phyloP scores from a whole-genome alignment of 2,329 filamentous ascomycete genomes.

The Pseudocercospora fijiensis region DNA sequence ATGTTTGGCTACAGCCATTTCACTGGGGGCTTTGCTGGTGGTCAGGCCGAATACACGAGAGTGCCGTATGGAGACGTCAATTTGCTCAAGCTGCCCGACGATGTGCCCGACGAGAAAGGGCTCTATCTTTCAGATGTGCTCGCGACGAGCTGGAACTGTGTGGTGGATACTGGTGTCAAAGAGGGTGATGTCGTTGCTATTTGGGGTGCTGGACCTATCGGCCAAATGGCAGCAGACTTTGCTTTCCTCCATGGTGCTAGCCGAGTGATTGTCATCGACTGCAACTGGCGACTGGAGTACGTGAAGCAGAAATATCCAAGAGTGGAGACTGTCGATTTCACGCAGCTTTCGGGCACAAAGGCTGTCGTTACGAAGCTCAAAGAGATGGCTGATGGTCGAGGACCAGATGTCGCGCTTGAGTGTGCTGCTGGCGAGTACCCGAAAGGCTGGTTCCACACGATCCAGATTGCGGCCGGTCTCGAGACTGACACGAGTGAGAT shows the following conservation, averaged over 20 bases:
- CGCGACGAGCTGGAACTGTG: slow-evolving; percentile 74
- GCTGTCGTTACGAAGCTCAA: slow-evolving; percentile 72
- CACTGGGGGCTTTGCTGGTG: slow-evolving; percentile 82
- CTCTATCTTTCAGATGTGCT: slow-evolving; percentile 81
- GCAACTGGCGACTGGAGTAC: slow-evolving; percentile 68
- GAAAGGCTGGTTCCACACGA: slow-evolving; percentile 61
- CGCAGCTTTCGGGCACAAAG: slow-evolving; percentile 56
- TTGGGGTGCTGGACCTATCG: slow-evolving; percentile 85
- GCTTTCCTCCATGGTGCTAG: slow-evolving; percentile 69
- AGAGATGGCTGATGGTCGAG: slow-evolving; percentile 66
- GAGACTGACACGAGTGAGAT: slow-evolving; percentile 86
- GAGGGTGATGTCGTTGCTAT: slow-evolving; percentile 74
- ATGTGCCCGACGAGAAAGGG: slow-evolving; percentile 79
- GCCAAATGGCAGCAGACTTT: slow-evolving; percentile 71
- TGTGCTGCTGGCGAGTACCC: slow-evolving; percentile 64
- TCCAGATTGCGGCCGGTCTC: slow-evolving; percentile 61
- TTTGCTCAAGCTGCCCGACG: slow-evolving; percentile 72
- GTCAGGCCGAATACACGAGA: slow-evolving; percentile 82
- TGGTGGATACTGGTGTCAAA: slow-evolving; percentile 80
- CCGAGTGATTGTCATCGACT: slow-evolving; percentile 77
- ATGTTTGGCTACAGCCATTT: slow-evolving; percentile 64
- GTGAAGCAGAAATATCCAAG: slow-evolving; percentile 64
- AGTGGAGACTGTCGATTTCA: slow-evolving; percentile 69
- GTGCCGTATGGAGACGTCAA: slow-evolving; percentile 81
- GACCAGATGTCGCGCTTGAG: slow-evolving; percentile 73